Evolutionary conservation across 495 filamentous ascomycete species (phyloP), one percentile per base, ranked within the genome.

Genomic region (Penicillium chermesinum): DNA sequence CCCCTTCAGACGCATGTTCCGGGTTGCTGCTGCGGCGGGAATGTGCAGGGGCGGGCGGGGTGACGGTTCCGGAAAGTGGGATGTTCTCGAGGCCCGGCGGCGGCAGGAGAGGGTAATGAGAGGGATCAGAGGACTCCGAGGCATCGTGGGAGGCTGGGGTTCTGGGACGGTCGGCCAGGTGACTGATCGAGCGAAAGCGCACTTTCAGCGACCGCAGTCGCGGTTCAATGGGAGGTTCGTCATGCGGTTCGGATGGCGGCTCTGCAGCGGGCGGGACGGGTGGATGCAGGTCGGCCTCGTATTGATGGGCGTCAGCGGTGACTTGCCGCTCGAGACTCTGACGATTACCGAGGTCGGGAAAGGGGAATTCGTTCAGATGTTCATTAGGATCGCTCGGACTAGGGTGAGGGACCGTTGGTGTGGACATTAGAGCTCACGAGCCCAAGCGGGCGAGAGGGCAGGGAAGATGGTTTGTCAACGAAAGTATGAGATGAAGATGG

Each of bases 161-260:
- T 8, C 51, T 44, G 17, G 19, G 50, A 50, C 39, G 40, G 3
- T 52, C 35, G n/a, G 49, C 43, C 2, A 49, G 52, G 16, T 38
- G 52, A n/a, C 54, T 61, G 37, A 63, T 38, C 0, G 60, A 63
- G 14, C 47, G 57, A 38, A 63, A 63, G 34, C 60, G 60, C 15
- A 63, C 60, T 9, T 57, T 52, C 7, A 50, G 52, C 13, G 60
- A 58, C 37, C 58, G 52, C 12, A 44, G 41, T 20, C 45, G 38
- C 38, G 30, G 22, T 33, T 39, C 36, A 12, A 39, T 21, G 18
- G 44, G n/a, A 10, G 41, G 35, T 16, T 39, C 8, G 10, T 18
- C 25, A n/a, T 52, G 17, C 14, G 36, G 39, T 16, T 41, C 45
- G 16, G 45, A 21, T 6, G 34, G 36, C 1, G 32, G 32, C 15